These are phyloP conservation scores for Quercus cerris DNA, from an alignment of 306 rosid species.

Conservation along the genomic window DNA sequence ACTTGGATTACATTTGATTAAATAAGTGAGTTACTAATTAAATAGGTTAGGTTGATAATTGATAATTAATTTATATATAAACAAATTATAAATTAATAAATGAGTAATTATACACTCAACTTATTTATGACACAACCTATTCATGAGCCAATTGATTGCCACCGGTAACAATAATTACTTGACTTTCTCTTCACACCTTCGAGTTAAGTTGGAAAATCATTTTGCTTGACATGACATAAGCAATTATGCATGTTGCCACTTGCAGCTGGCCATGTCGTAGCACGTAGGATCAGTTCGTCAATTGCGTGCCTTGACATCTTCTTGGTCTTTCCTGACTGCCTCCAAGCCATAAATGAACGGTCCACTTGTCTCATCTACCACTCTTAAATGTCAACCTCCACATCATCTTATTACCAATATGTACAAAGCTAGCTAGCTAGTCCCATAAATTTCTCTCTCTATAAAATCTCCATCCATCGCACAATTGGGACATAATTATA, in stretches of 20 bases:
- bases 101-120: accelerated
- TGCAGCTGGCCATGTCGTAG: too few species aligned
- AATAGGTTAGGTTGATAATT: accelerated
- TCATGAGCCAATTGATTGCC: too few species aligned
- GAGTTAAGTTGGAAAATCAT: too few species aligned
- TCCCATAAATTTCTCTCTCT: neutral
- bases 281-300: neutral
- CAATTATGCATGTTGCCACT: too few species aligned
- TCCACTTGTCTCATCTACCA: neutral
- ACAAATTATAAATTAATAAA: accelerated
- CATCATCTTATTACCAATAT: neutral
- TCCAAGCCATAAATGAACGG: neutral
- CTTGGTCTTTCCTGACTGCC: neutral
- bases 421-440: neutral
- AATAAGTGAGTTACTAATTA: too few species aligned
- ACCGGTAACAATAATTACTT: too few species aligned
- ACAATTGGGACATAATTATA: too few species aligned
- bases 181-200: too few species aligned
- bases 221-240: too few species aligned
- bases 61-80: too few species aligned
- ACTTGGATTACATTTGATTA: too few species aligned
- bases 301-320: neutral
- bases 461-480: too few species aligned
- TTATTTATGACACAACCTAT: accelerated
- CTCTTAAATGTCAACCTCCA: neutral